Evolutionary conservation across 1,284 basidiomycete genomes (phyloP).

Genomic region (Leccinum griseonigrum): DNA sequence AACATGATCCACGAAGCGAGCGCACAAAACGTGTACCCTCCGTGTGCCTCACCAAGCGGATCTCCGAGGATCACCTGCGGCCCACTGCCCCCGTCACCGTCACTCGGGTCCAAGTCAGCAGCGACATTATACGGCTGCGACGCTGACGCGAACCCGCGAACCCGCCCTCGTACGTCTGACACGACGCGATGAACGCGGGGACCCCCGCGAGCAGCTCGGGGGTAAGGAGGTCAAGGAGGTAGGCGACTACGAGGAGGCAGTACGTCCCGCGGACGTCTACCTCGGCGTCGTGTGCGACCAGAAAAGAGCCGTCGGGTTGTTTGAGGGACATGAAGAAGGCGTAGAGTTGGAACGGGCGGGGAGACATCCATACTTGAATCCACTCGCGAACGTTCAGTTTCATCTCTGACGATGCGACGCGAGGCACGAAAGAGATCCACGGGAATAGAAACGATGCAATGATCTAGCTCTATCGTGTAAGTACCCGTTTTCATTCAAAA

Average conservation of each 20-base stretch:
- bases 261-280: conserved; percentile 76
- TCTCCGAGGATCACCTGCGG: conserved; percentile 34
- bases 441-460: no score
- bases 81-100: conserved; percentile 16
- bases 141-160: conserved; percentile 65
- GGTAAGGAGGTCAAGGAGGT: conserved; percentile 79
- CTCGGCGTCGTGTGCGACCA: conserved; percentile 86
- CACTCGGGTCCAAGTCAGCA: neutral
- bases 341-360: conserved; percentile 53
- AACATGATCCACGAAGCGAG: conserved; percentile 84
- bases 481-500: no score
- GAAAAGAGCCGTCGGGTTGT: conserved; percentile 91
- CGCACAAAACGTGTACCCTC: conserved; percentile 95
- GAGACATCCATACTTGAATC: no score
- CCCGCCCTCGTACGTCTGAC: conserved; percentile 98
- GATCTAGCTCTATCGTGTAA: no score
- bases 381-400: no score
- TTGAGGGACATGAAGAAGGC: conserved; percentile 92
- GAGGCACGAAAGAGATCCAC: no score
- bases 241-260: conserved; percentile 69
- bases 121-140: conserved; percentile 64
- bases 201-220: conserved; percentile 78
- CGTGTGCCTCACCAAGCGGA: conserved; percentile 91
- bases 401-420: no score
- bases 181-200: conserved; percentile 68